phyloP scores from a whole-genome alignment of 2,329 filamentous ascomycete species.

The Plectosphaerella sp. region DNA sequence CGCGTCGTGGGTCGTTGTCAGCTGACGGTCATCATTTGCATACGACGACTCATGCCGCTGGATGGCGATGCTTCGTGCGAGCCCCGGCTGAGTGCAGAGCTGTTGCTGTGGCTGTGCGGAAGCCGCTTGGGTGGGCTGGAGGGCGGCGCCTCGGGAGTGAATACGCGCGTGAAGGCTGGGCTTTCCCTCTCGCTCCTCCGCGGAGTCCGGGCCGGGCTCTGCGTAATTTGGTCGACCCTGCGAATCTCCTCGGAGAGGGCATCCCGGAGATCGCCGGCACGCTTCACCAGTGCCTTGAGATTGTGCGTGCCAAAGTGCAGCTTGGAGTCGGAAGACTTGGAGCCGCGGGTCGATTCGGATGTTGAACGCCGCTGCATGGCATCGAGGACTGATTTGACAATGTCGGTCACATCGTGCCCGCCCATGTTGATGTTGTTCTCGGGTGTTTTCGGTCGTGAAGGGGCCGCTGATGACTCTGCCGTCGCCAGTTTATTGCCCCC shows the following conservation, averaged over 20 bases:
- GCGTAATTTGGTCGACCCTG: conserved; percentile 52
- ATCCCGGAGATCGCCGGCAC: conserved; percentile 56
- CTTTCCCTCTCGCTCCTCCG: conserved; percentile 49
- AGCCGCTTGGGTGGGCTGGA: conserved; percentile 49
- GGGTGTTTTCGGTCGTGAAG: conserved; percentile 35
- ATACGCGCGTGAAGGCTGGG: conserved; percentile 64
- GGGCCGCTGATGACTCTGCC: conserved; percentile 28
- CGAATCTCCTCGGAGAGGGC: conserved; percentile 56
- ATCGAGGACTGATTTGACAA: conserved; percentile 59
- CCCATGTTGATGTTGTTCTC: conserved; percentile 26
- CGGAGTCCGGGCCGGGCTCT: conserved; percentile 50
- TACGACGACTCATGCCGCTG: conserved; percentile 44
- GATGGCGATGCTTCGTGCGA: conserved; percentile 51
- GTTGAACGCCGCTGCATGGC: conserved; percentile 54
- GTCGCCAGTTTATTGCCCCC: conserved; percentile 42
- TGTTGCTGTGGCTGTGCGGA: conserved; percentile 49
- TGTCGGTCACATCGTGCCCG: conserved; percentile 36
- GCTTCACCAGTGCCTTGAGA: conserved; percentile 61
- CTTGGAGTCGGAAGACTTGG: conserved; percentile 39
- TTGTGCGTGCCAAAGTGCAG: conserved; percentile 67
- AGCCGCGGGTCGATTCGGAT: conserved; percentile 30
- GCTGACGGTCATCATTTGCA: conserved; percentile 63
- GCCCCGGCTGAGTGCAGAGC: conserved; percentile 42
- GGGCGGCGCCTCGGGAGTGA: conserved; percentile 46
- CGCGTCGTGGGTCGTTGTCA: conserved; percentile 22